Base-by-base conservation (phyloP, 2,329 filamentous ascomycete species). In the Neocucurbitaria cava region DNA sequence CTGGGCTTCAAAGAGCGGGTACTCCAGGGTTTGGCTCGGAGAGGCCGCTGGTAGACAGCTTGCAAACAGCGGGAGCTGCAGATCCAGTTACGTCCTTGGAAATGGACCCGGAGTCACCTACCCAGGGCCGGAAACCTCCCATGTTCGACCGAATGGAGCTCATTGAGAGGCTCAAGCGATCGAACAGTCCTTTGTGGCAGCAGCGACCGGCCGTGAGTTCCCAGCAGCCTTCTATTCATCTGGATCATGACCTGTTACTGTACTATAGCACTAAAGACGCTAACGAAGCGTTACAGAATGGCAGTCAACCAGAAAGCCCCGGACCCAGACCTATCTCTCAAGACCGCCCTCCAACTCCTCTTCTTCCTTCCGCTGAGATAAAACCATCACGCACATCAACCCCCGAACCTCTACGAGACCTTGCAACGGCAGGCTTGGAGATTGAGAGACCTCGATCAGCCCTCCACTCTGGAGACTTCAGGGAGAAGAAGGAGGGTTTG, bases 371-470 rank as follows among this genome's bases (percentile, higher is more conserved):
- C 8, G 59, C 70, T 23, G 74, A 79, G 13, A 62, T 75, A 17
- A 71, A 68, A 54, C 44, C 62, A n/a, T 73, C 78, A 28, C 71
- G 67, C 17, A 62, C 65, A 18, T 59, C 59, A 5, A 67, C 67
- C 5, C 65, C 64, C 11, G 71, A 75, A 41, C 60, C 58, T 33
- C 54, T 65, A 5, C 58, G 62, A 44, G 66, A 75, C 31, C 56
- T 67, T 56, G 68, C 64, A 24, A 66, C 64, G 24, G 64, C 66
- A 28, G 73, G 80, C 1, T 53, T 78, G 59, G 84, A 86, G 59
- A 94, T 96, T 58, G 89, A 93, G 73, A 85, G 93, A 47, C 94
- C 94, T 42, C 83, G 90, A 49, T 98, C 94, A 28, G 85, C 86
- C 41, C 70, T 88, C 53, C 86, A 88, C 69, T 83, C 85, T 20